Percentiles rank a stretch among this genome's conserved stretches.
phyloP scores from a whole-genome alignment of 2,329 filamentous ascomycete species.

The Bipolaris oryzae region DNA sequence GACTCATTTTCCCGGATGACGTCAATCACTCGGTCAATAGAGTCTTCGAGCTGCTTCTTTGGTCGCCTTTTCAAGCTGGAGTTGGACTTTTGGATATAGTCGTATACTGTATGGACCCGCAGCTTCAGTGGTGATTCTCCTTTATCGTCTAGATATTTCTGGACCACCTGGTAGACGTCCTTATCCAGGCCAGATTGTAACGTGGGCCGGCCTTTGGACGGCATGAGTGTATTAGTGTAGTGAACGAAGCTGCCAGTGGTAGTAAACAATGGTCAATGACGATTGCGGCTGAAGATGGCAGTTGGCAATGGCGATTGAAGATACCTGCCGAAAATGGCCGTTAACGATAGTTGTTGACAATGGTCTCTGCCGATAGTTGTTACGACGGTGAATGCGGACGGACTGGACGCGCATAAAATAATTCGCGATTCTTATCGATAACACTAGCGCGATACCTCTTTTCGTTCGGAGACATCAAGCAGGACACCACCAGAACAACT shows the following conservation, averaged over 20 bases:
- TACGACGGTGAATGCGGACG: background rate
- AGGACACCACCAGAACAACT: too few species aligned
- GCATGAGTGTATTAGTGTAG: constrained; percentile 25
- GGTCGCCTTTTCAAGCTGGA: constrained; percentile 83
- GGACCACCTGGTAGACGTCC: constrained; percentile 75
- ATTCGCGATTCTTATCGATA: constrained; percentile 42
- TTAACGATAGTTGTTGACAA: background rate
- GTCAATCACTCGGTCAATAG: constrained; percentile 80
- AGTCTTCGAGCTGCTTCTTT: constrained; percentile 80
- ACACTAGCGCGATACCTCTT: constrained; percentile 21
- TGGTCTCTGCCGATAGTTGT: background rate
- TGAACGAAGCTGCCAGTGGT: too few species aligned
- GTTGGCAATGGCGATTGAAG: too few species aligned
- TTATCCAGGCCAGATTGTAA: constrained; percentile 52
- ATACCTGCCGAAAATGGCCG: background rate
- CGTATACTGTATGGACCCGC: constrained; percentile 70
- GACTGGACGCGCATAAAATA: constrained; percentile 28
- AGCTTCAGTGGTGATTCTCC: constrained; percentile 55
- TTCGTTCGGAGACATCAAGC: background rate
- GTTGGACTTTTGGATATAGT: constrained; percentile 82
- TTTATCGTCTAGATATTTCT: constrained; percentile 74
- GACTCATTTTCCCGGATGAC: constrained; percentile 71
- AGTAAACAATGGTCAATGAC: too few species aligned
- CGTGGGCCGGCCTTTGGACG: constrained; percentile 35
- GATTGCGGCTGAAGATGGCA: too few species aligned